Evolutionary conservation across 1,284 basidiomycete species (phyloP).

Genomic region (Fomitopsis schrenkii): DNA sequence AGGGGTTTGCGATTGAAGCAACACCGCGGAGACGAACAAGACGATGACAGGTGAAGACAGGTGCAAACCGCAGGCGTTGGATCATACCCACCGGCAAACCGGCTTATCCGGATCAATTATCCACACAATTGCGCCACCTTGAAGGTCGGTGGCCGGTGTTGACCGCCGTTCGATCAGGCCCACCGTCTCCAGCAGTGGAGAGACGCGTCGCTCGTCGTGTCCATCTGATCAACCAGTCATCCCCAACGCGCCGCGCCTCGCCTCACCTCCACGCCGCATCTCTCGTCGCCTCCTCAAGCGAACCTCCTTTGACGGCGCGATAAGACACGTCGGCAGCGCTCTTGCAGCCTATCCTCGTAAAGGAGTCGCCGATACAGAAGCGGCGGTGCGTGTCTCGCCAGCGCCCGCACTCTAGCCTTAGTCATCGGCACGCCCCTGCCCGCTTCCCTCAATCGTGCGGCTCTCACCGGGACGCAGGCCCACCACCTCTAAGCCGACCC

Average conservation of each 20-base stretch:
- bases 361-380: neutral
- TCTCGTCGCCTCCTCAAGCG: too few species aligned
- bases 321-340: neutral
- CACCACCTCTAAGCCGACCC: neutral
- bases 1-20: too few species aligned
- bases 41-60: too few species aligned
- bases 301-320: neutral
- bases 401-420: neutral
- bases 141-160: neutral
- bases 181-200: neutral
- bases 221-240: too few species aligned
- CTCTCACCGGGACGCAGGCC: neutral
- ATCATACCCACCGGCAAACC: neutral
- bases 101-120: neutral
- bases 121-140: neutral
- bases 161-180: neutral
- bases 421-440: neutral
- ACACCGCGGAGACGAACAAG: too few species aligned
- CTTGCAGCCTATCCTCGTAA: neutral
- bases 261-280: neutral
- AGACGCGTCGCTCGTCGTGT: neutral
- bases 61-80: neutral
- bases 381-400: neutral
- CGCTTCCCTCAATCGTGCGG: neutral
- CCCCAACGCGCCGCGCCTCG: neutral